Evolutionary conservation across 2,329 filamentous ascomycete genomes (phyloP).

Genomic region (Neocatenulostroma microsporum): DNA sequence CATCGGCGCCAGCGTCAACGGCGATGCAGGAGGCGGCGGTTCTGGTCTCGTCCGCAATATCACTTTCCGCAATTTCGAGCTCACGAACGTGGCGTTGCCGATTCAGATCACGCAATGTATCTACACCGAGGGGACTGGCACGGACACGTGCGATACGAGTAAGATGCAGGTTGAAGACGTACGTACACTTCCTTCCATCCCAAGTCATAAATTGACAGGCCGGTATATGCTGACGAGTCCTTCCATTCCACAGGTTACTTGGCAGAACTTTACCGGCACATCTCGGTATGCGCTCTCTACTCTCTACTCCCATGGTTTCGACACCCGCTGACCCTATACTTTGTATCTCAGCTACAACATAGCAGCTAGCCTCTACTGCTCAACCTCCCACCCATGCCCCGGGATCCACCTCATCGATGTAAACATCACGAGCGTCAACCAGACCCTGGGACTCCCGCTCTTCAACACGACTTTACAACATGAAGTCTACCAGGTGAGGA

Average conservation of each 20-base stretch:
- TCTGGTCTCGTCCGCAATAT: slow-evolving; percentile 36
- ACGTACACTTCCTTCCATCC: no score
- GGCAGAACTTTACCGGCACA: slow-evolving; percentile 24
- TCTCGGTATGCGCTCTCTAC: no score
- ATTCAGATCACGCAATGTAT: slow-evolving; percentile 12
- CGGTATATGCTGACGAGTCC: no score
- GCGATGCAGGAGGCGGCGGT: slow-evolving; percentile 46
- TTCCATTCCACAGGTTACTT: no score
- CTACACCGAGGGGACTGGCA: slow-evolving; percentile 10
- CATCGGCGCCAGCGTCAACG: slow-evolving; percentile 45
- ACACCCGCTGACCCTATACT: no score
- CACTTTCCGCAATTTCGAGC: slow-evolving; percentile 24
- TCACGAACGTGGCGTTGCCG: slow-evolving; percentile 13
- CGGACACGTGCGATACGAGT: slow-evolving; percentile 19
- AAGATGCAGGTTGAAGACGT: slow-evolving; percentile 34
- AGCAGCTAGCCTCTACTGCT: slow-evolving; percentile 5
- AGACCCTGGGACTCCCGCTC: slow-evolving; percentile 7
- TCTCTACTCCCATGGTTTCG: no score
- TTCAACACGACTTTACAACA: slow-evolving; percentile 9
- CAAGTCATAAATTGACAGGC: no score
- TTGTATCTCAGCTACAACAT: no score
- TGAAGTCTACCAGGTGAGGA: slow-evolving; percentile 5
- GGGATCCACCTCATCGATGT: slow-evolving; percentile 6
- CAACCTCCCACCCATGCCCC: slow-evolving; percentile 3
- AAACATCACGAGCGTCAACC: slow-evolving; percentile 6